Evolutionary conservation across 192 early-diverging fungal species (phyloP).

Genomic region (Umbelopsis ramanniana): DNA sequence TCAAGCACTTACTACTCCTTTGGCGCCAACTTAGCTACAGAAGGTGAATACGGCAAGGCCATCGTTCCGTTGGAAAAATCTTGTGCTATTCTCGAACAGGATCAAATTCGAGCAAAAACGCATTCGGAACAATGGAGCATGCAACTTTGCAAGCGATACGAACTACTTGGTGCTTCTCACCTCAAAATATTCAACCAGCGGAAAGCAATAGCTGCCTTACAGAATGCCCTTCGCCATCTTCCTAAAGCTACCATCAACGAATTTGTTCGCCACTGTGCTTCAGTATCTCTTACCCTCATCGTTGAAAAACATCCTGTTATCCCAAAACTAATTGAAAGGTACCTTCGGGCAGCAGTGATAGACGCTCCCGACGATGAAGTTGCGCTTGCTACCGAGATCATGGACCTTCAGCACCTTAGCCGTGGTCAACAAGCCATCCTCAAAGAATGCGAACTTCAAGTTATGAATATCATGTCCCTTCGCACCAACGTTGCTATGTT

Average conservation of each 20-base stretch:
- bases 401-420: slow-evolving; percentile 11
- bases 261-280: slow-evolving; percentile 22
- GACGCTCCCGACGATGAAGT: slow-evolving; percentile 18
- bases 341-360: slow-evolving; percentile 25
- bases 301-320: slow-evolving; percentile 25
- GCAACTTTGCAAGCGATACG: slow-evolving; percentile 52
- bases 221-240: not conserved
- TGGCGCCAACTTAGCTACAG: slow-evolving; percentile 46
- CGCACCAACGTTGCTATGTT: slow-evolving; percentile 21
- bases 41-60: slow-evolving; percentile 33
- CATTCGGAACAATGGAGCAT: slow-evolving; percentile 28
- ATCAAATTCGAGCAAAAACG: slow-evolving; percentile 18
- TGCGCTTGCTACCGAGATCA: slow-evolving; percentile 6
- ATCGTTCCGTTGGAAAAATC: slow-evolving; percentile 43
- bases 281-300: slow-evolving; percentile 3
- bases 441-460: slow-evolving; percentile 37
- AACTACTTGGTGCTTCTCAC: slow-evolving; percentile 41
- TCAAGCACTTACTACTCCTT: slow-evolving; percentile 55
- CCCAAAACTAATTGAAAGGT: slow-evolving; percentile 37
- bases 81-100: slow-evolving; percentile 39
- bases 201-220: not conserved
- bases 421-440: slow-evolving; percentile 22
- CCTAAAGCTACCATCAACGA: slow-evolving; percentile 20
- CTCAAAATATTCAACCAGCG: not conserved
- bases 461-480: slow-evolving; percentile 18